phyloP scores from a whole-genome alignment of 768 basidiomycete genomes.

The Psilocybe cubensis region DNA sequence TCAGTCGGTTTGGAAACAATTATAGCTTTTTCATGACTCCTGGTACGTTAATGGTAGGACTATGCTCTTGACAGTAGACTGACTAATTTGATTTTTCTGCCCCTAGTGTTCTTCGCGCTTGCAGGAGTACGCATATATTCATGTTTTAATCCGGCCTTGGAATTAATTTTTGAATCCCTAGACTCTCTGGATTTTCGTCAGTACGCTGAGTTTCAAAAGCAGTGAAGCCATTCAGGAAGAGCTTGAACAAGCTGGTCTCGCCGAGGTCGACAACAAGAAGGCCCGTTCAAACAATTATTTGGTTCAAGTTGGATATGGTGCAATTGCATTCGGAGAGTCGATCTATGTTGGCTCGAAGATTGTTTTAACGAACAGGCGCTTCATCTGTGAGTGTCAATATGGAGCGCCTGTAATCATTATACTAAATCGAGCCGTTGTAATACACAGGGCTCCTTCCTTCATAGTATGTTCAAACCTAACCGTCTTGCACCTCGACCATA shows the following conservation, averaged over 20 bases:
- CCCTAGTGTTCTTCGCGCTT: constrained; percentile 29
- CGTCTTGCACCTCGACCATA: neutral
- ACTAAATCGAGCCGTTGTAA: neutral
- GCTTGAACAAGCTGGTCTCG: constrained; percentile 23
- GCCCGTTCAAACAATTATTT: constrained; percentile 24
- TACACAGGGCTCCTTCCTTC: constrained; percentile 28
- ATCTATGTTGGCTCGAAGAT: constrained; percentile 31
- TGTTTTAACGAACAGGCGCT: constrained; percentile 28
- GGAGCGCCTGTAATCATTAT: neutral
- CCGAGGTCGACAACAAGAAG: constrained; percentile 20
- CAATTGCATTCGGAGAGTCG: constrained; percentile 27
- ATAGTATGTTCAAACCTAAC: constrained; percentile 22
- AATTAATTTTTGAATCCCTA: neutral
- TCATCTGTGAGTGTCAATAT: constrained; percentile 25
- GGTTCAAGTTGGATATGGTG: constrained; percentile 23
- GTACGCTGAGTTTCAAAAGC: constrained; percentile 26
- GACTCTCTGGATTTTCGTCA: constrained; percentile 27
- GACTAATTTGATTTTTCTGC: neutral
- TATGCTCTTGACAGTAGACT: no score
- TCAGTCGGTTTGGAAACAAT: constrained; percentile 35
- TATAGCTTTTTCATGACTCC: constrained; percentile 37
- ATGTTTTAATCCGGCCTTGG: neutral
- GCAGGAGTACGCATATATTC: constrained; percentile 21
- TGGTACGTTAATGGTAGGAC: constrained; percentile 9
- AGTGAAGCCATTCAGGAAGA: constrained; percentile 19